Evolutionary conservation across 1,284 basidiomycete species (phyloP).

Genomic region (Malassezia furfur): DNA sequence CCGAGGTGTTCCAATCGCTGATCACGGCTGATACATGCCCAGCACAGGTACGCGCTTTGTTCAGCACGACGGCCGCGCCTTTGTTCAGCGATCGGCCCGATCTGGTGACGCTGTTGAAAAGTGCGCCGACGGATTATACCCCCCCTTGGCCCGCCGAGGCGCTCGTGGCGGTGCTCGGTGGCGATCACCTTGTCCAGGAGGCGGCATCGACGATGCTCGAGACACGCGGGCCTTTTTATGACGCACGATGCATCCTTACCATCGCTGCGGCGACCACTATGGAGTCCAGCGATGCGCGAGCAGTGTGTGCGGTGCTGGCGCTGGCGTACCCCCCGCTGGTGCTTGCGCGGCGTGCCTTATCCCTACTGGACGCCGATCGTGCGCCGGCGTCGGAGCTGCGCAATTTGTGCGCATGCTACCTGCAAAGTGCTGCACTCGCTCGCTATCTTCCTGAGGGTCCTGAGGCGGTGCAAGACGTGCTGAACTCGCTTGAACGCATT

Average conservation of each 20-base stretch:
- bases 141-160: not conserved
- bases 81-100: not conserved
- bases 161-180: not conserved
- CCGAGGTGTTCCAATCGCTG: slow-evolving; percentile 2
- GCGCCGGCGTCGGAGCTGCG: not conserved
- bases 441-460: not conserved
- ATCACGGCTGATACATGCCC: not conserved
- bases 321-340: not conserved
- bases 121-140: not conserved
- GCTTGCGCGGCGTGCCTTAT: no score
- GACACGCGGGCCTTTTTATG: no score
- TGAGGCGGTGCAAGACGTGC: not conserved
- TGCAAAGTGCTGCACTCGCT: not conserved
- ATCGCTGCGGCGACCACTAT: no score
- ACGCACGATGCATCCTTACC: no score
- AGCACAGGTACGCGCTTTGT: not conserved
- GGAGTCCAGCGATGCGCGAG: not conserved
- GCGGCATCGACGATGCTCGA: not conserved
- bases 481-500: not conserved
- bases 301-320: not conserved
- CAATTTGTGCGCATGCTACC: not conserved
- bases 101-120: no score
- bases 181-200: not conserved
- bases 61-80: not conserved
- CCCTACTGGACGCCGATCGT: not conserved